phyloP scores from a whole-genome alignment of 352 stramenopile species.

The Globisporangium nodosum region DNA sequence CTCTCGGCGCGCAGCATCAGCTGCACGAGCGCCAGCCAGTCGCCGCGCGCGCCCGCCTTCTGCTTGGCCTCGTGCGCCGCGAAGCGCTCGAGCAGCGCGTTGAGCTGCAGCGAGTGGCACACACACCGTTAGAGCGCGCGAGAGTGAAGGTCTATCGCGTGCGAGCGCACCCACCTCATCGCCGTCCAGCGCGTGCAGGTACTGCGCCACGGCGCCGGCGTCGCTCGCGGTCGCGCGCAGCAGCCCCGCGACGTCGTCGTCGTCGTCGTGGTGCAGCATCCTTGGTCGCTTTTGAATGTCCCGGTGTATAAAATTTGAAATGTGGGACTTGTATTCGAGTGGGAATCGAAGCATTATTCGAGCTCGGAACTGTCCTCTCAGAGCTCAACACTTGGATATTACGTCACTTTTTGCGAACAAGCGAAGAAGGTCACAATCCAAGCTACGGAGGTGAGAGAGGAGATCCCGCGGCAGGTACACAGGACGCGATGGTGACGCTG shows the following conservation, averaged over 20 bases:
- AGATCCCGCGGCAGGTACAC: neutral
- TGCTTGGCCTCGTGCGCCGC: constrained; percentile 32
- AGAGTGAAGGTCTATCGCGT: neutral
- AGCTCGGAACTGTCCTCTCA: no score
- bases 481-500: constrained; percentile 56
- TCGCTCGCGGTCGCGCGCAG: constrained; percentile 57
- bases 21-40: constrained; percentile 62
- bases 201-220: constrained; percentile 52
- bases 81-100: constrained; percentile 56
- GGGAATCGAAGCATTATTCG: no score
- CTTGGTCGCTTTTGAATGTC: neutral
- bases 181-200: constrained; percentile 46
- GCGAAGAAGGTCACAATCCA: no score
- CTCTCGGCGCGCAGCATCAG: constrained; percentile 50
- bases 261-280: constrained; percentile 2
- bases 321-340: no score
- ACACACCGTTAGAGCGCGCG: neutral
- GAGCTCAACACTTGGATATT: no score
- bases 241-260: constrained; percentile 40
- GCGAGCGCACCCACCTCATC: constrained; percentile 38
- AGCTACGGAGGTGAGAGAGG: no score
- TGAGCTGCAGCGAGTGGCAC: constrained; percentile 27
- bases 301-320: no score
- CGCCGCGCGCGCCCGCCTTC: constrained; percentile 35
- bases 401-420: no score